Conservation (phyloP, 2,329 filamentous ascomycete genomes). For the Diplodia intermedia region DNA sequence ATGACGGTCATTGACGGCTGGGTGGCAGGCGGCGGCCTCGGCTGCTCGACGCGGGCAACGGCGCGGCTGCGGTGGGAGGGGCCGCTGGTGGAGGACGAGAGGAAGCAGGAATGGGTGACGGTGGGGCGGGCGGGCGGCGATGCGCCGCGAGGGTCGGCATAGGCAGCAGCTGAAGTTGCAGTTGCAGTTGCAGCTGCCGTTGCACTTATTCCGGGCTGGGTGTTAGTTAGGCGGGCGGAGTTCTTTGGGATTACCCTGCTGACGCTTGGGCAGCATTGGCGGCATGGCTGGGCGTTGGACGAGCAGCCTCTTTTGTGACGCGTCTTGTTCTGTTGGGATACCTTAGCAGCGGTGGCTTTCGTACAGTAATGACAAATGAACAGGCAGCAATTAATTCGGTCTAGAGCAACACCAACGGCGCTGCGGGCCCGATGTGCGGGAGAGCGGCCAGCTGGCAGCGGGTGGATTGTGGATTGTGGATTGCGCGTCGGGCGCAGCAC, state of each 20-base stretch:
- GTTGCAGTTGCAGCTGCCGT: constrained; percentile 3
- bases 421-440: constrained; percentile 27
- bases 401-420: constrained; percentile 3
- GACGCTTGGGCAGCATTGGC: constrained; percentile 31
- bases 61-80: constrained; percentile 53
- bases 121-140: constrained; percentile 58
- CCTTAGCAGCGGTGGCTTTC: constrained; percentile 12
- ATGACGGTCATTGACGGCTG: constrained; percentile 72
- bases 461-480: constrained; percentile 27
- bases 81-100: constrained; percentile 52
- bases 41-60: constrained; percentile 52
- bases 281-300: constrained; percentile 26
- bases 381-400: constrained; percentile 14
- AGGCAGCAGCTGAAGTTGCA: constrained; percentile 20
- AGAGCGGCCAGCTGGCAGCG: constrained; percentile 24
- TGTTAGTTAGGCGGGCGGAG: neutral
- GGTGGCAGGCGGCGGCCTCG: constrained; percentile 72
- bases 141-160: constrained; percentile 36
- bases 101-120: constrained; percentile 56
- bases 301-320: constrained; percentile 10
- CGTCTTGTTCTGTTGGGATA: constrained; percentile 13
- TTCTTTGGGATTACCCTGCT: constrained; percentile 21
- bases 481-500: constrained; percentile 24
- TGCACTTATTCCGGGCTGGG: constrained; percentile 9
- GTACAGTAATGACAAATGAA: constrained; percentile 19